Percentiles rank a stretch among this genome's conserved stretches.
Conservation (phyloP, 805 yeast genomes). For the Lipomyces chichibuensis region DNA sequence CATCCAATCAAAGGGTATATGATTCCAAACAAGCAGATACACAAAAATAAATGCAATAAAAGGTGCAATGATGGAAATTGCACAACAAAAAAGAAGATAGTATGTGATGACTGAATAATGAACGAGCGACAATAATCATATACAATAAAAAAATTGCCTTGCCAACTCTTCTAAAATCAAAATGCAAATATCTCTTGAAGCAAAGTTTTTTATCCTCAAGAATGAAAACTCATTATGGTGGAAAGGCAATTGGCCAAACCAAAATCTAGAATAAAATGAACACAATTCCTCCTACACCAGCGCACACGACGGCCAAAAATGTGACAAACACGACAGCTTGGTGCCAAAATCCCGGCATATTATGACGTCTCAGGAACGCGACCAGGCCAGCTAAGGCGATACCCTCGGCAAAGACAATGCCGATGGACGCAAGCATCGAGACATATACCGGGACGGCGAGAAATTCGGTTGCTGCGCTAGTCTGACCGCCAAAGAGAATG, state of each 20-base stretch:
- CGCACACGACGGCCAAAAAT: constrained; percentile 47
- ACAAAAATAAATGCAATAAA: not conserved
- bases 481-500: constrained; percentile 45
- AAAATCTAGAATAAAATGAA: constrained; percentile 14
- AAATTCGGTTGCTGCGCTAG: constrained; percentile 38
- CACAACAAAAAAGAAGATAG: not conserved
- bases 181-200: not conserved
- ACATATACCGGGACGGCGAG: constrained; percentile 41
- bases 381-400: constrained; percentile 52
- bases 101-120: not conserved
- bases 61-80: not conserved
- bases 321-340: constrained; percentile 50
- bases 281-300: constrained; percentile 52
- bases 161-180: not conserved
- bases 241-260: not conserved
- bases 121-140: not conserved
- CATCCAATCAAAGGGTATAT: not conserved
- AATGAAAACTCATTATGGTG: not conserved
- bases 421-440: constrained; percentile 40
- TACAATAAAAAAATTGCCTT: not conserved
- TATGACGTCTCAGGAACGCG: constrained; percentile 49
- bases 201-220: not conserved
- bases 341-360: constrained; percentile 49
- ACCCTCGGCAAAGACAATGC: constrained; percentile 50
- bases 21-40: not conserved